Evolutionary conservation across 352 stramenopile genomes (phyloP), one percentile per base, ranked within the genome.

Genomic region (Phytophthora fragariae): DNA sequence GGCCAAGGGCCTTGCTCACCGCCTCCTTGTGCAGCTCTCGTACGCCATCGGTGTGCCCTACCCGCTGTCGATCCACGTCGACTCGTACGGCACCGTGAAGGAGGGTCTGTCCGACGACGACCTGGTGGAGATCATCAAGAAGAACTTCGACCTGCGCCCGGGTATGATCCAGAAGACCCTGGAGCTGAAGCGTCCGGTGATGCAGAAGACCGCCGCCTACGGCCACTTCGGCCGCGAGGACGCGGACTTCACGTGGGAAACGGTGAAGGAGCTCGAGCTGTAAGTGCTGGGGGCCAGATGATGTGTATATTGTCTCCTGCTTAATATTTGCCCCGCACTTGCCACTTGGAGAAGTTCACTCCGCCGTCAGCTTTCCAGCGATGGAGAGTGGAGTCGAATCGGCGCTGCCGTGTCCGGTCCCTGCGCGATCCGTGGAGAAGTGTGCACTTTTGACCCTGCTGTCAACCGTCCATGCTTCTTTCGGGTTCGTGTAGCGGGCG

Each of bases 201-300:
- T 99, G 92, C 94, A 98, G 79, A 99, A 99, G 89, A 99, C 98
- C 41, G 97, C 98, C 47, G 96, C 98, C 3, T 99, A 99, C 87
- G 98, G 98, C 78, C 98, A 99, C 89, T 99, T 99, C 79, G 98
- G 98, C 71, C 97, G 98, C 63, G 90, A 98, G 54, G 97, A 99
- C 80, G 85, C 93, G 67, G 98, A 99, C 83, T 99, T 99, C 85
- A 99, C 97, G 76, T 99, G 98, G 98, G 98, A 99, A 87, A 92
- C 94, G 73, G 85, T 97, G 75, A 99, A 99, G 92, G 89, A 94
- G 59, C 85, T 96, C 74, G 79, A 90, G 76, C 65, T 86, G 70
- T 96, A 94, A 85, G 57, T 68, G 49, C 50, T 70, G 66, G 62
- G 41, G 61, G 62, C 58, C 17, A 52, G 65, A 71, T 61, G 47